Evolutionary conservation across 352 stramenopile species (phyloP).

Genomic region (Globisporangium recalcitrans): DNA sequence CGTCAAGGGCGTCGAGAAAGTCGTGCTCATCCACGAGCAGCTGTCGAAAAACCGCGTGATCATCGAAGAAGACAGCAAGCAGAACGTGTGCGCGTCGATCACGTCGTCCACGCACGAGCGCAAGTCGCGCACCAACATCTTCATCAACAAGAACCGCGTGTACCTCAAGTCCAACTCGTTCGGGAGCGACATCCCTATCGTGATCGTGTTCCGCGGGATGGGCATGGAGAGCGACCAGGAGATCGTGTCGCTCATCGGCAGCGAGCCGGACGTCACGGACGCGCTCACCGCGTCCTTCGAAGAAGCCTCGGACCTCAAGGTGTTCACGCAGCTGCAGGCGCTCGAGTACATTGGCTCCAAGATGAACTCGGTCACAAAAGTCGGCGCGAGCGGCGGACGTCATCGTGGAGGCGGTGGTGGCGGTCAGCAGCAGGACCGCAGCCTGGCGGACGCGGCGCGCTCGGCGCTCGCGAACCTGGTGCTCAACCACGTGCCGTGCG

Average conservation of each 20-base stretch:
- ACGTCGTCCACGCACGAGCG: conserved; percentile 98
- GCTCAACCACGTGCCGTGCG: conserved; percentile 98
- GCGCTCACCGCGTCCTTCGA: conserved; percentile 94
- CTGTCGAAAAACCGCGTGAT: conserved; percentile 99
- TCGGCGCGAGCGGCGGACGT: conserved; percentile 34
- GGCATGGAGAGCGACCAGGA: conserved; percentile 98
- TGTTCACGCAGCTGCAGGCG: conserved; percentile 94
- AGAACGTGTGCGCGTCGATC: conserved; percentile 92
- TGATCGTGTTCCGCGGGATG: conserved; percentile 97
- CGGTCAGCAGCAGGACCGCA: conserved; percentile 41
- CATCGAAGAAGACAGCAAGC: conserved; percentile 95
- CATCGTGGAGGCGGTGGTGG: conserved; percentile 28
- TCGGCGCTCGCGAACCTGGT: conserved; percentile 98
- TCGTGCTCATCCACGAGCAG: conserved; percentile 99
- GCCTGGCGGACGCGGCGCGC: conserved; percentile 91
- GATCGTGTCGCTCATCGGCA: conserved; percentile 95
- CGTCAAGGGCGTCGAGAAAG: conserved; percentile 97
- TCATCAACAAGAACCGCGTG: conserved; percentile 94
- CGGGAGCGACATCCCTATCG: conserved; percentile 96
- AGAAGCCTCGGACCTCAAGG: conserved; percentile 92
- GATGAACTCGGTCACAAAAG: conserved; percentile 85
- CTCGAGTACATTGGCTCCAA: conserved; percentile 96
- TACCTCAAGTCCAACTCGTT: conserved; percentile 99
- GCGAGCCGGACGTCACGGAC: conserved; percentile 92
- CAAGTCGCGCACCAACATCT: conserved; percentile 96